A percentile compares a stretch with the other conserved stretches of the same genome.
phyloP scores from a whole-genome alignment of 805 yeast genomes.

The Helenozyma baotianmanensis region DNA sequence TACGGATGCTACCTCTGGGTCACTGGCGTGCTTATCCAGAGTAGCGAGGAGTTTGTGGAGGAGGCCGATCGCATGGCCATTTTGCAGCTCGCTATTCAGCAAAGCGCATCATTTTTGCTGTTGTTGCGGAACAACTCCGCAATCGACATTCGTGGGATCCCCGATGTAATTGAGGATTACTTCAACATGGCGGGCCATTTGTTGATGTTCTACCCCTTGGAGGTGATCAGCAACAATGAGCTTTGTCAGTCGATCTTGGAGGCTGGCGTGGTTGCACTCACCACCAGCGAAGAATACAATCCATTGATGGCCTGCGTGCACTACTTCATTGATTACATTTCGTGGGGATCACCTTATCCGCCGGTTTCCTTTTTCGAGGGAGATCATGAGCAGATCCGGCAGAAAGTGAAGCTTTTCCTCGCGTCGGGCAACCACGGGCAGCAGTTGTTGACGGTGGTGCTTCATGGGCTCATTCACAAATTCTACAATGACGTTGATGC shows the following conservation, averaged over 20 bases:
- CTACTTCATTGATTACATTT: conserved; percentile 71
- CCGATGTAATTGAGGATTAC: conserved; percentile 82
- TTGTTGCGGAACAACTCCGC: conserved; percentile 23
- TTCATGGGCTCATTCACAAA: conserved; percentile 65
- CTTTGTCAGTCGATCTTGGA: conserved; percentile 51
- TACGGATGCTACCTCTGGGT: conserved; percentile 89
- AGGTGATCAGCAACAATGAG: conserved; percentile 42
- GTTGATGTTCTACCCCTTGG: conserved; percentile 65
- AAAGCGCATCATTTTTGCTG: conserved; percentile 53
- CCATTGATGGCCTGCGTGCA: conserved; percentile 68
- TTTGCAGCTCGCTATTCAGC: conserved; percentile 71
- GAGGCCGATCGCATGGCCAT: conserved; percentile 55
- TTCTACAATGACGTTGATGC: conserved; percentile 76
- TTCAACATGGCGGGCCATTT: conserved; percentile 76
- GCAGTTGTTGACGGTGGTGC: conserved; percentile 45
- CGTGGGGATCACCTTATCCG: conserved; percentile 81
- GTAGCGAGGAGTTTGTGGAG: conserved; percentile 53
- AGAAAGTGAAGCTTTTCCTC: conserved; percentile 47
- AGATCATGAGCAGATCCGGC: conserved; percentile 43
- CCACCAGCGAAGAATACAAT: conserved; percentile 57
- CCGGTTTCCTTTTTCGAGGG: conserved; percentile 64
- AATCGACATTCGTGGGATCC: conserved; percentile 35
- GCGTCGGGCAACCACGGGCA: conserved; percentile 48
- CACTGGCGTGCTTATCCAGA: conserved; percentile 70
- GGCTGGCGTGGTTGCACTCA: conserved; percentile 52